Conservation (phyloP, 768 basidiomycete species). For the Xerocomellus chrysenteron region DNA sequence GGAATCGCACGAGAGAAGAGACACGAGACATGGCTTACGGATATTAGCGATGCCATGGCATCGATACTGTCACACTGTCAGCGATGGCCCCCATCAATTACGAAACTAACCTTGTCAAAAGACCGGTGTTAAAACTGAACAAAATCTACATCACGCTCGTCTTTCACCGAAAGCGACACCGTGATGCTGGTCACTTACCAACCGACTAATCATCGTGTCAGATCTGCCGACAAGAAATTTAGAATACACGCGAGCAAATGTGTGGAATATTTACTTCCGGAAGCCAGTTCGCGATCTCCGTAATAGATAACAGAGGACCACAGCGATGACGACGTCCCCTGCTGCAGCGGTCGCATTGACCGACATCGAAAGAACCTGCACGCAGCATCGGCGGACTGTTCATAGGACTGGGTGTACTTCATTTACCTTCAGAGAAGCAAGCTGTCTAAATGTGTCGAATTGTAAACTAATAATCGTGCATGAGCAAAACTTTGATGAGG, state of each 20-base stretch:
- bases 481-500: no score
- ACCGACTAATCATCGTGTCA: neutral
- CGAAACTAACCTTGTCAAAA: constrained; percentile 24
- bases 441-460: no score
- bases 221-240: neutral
- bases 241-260: neutral
- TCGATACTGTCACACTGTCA: constrained; percentile 37
- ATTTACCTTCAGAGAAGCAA: no score
- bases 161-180: neutral
- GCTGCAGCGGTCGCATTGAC: no score
- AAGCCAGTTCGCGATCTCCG: no score
- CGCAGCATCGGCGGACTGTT: no score
- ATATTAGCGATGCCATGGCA: constrained; percentile 53
- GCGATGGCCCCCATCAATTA: neutral
- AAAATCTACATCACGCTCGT: constrained; percentile 35
- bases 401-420: no score
- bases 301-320: no score
- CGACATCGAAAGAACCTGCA: no score
- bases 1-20: no score
- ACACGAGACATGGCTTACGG: constrained; percentile 29
- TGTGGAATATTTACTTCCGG: neutral
- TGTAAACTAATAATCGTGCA: no score
- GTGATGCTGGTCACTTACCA: neutral
- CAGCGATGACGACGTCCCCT: no score
- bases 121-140: constrained; percentile 45